These are phyloP conservation scores for Ettlia oleoabundans DNA, from an alignment of 139 green algal species.

Conservation along the genomic window DNA sequence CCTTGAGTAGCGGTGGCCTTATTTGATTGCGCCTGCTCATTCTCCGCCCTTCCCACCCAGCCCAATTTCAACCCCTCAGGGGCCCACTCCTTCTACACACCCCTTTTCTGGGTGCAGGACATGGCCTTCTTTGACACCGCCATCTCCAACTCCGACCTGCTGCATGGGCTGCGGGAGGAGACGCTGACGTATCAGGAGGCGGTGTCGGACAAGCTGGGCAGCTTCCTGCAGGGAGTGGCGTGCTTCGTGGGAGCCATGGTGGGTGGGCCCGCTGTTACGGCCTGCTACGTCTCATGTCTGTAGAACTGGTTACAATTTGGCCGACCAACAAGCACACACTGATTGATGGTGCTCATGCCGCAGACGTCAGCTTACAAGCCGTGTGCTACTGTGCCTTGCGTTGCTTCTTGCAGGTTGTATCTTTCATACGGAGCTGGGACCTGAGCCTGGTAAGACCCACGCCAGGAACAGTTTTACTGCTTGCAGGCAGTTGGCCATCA, in stretches of 20 bases:
- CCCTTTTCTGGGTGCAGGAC: conserved; percentile 66
- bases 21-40: not conserved
- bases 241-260: conserved; percentile 27
- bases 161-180: conserved; percentile 79
- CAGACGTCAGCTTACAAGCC: not conserved
- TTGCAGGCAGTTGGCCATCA: no score
- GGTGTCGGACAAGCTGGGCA: conserved; percentile 17
- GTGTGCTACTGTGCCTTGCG: conserved; percentile 30
- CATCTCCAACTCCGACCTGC: conserved; percentile 53
- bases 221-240: conserved; percentile 11
- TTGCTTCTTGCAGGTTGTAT: conserved; percentile 42
- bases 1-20: no score
- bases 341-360: no score
- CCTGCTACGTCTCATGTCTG: no score
- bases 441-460: conserved; percentile 76
- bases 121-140: conserved; percentile 85
- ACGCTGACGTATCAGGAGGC: conserved; percentile 34
- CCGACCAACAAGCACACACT: no score
- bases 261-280: not conserved
- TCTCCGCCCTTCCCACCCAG: not conserved
- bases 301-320: no score
- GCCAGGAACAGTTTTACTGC: no score
- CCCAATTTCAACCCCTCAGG: not conserved
- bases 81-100: not conserved
- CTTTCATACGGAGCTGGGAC: conserved; percentile 69